Percentiles rank a stretch among this genome's conserved stretches.
Evolutionary conservation across 805 yeast species (phyloP).

Genomic region (Saccharomyces paradoxus): DNA sequence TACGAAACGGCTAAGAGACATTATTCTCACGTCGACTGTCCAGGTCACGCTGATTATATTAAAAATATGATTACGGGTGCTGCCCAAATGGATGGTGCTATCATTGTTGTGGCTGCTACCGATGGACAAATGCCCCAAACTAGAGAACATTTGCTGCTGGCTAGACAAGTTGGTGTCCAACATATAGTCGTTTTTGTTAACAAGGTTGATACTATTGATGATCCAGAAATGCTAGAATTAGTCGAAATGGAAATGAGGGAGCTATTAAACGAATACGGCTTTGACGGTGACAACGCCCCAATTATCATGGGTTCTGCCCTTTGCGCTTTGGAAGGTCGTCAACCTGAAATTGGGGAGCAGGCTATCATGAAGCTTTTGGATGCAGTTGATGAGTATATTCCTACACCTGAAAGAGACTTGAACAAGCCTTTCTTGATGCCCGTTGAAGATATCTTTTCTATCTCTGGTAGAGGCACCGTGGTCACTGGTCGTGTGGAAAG

Average conservation of each 20-base stretch:
- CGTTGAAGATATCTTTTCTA: slow-evolving; percentile 93
- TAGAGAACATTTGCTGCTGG: slow-evolving; percentile 94
- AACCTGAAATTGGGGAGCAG: slow-evolving; percentile 86
- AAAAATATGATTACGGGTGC: slow-evolving; percentile 99
- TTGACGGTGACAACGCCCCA: slow-evolving; percentile 97
- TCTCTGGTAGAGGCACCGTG: slow-evolving; percentile 99
- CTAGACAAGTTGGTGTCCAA: slow-evolving; percentile 99
- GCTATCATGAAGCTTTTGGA: slow-evolving; percentile 77
- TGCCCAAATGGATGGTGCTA: slow-evolving; percentile 99
- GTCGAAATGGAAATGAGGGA: slow-evolving; percentile 99
- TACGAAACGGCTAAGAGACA: slow-evolving; percentile 92
- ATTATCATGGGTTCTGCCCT: slow-evolving; percentile 98
- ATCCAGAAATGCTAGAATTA: slow-evolving; percentile 97
- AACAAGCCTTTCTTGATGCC: slow-evolving; percentile 97
- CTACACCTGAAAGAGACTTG: slow-evolving; percentile 93
- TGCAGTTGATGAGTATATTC: slow-evolving; percentile 89
- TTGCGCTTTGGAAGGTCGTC: slow-evolving; percentile 82
- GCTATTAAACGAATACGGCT: slow-evolving; percentile 80
- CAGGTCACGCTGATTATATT: slow-evolving; percentile 98
- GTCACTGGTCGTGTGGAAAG: slow-evolving; percentile 99
- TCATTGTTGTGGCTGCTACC: slow-evolving; percentile 96
- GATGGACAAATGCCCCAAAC: slow-evolving; percentile 99
- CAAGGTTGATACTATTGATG: slow-evolving; percentile 96
- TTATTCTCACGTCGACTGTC: slow-evolving; percentile 96
- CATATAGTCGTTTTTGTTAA: slow-evolving; percentile 94